Evolutionary conservation across 2,329 filamentous ascomycete species (phyloP).

Genomic region (Mycosphaerella arachidis): DNA sequence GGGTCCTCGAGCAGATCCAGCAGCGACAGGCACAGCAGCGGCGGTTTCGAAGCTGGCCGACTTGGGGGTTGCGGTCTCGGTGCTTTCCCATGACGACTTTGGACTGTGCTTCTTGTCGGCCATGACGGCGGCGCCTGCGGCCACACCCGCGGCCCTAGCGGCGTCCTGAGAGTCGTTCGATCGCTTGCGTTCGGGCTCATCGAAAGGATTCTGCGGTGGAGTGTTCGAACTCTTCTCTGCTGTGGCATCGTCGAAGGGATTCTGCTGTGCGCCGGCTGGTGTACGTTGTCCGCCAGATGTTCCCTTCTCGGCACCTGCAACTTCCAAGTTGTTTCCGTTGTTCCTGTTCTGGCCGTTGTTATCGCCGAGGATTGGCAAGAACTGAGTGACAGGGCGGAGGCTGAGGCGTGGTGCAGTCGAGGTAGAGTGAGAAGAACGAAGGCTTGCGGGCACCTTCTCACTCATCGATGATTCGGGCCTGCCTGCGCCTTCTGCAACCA

Average conservation of each 20-base stretch:
- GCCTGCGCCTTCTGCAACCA: conserved; percentile 6
- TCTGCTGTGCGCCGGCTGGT: conserved; percentile 28
- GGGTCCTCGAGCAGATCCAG: conserved; percentile 26
- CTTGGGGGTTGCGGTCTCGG: conserved; percentile 20
- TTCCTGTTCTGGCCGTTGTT: conserved; percentile 36
- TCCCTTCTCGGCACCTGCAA: conserved; percentile 27
- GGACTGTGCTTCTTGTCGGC: conserved; percentile 13
- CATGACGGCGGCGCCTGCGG: conserved; percentile 8
- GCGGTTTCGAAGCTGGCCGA: conserved; percentile 30
- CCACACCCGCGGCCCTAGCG: conserved; percentile 4
- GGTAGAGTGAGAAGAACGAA: conserved; percentile 43
- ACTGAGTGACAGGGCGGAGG: conserved; percentile 77
- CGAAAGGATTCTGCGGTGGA: conserved; percentile 29
- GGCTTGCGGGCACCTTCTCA: conserved; percentile 35
- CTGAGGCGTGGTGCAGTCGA: conserved; percentile 73
- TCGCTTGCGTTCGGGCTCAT: conserved; percentile 22
- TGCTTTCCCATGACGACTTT: conserved; percentile 21
- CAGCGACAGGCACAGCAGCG: conserved; percentile 38
- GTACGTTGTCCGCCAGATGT: conserved; percentile 40
- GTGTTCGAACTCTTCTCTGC: conserved; percentile 24
- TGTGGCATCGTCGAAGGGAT: conserved; percentile 36
- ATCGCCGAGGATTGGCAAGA: conserved; percentile 62
- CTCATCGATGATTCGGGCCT: conserved; percentile 19
- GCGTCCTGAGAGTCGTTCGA: conserved; percentile 11
- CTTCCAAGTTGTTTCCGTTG: conserved; percentile 30